Evolutionary conservation across 805 yeast species (phyloP).

Genomic region (Komagataella pastoris): DNA sequence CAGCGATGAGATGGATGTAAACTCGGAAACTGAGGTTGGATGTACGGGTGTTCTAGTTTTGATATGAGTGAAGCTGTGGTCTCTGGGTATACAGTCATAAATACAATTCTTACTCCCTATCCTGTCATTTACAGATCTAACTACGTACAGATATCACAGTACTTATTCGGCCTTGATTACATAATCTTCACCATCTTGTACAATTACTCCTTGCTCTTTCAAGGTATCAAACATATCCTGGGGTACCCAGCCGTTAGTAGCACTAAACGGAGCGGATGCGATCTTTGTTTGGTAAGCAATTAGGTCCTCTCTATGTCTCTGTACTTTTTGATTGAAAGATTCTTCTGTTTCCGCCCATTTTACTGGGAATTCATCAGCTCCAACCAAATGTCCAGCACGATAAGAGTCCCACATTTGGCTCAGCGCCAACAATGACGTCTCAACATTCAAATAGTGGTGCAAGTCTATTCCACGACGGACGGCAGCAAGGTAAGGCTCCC

Average conservation of each 20-base stretch:
- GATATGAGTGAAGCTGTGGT: no score
- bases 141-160: conserved; percentile 1
- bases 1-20: not conserved
- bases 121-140: not conserved
- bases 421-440: conserved; percentile 53
- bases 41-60: not conserved
- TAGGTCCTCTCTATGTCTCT: conserved; percentile 22
- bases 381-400: conserved; percentile 41
- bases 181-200: conserved; percentile 38
- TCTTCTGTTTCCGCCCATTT: conserved; percentile 41
- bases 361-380: conserved; percentile 43
- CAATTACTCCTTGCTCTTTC: conserved; percentile 54
- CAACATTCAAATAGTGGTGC: conserved; percentile 47
- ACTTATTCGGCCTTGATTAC: conserved; percentile 15
- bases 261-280: conserved; percentile 68
- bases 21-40: not conserved
- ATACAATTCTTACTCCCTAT: not conserved
- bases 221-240: conserved; percentile 78
- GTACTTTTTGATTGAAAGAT: conserved; percentile 43
- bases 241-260: conserved; percentile 92
- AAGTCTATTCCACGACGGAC: conserved; percentile 41
- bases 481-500: conserved; percentile 49
- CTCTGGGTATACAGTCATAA: not conserved
- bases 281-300: conserved; percentile 57
- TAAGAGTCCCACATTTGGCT: conserved; percentile 59